Percentiles rank a stretch among this genome's conserved stretches.
These are phyloP conservation scores for Lasiosphaeria ovina DNA, from an alignment of 495 filamentous ascomycete species.

Conservation along the genomic window DNA sequence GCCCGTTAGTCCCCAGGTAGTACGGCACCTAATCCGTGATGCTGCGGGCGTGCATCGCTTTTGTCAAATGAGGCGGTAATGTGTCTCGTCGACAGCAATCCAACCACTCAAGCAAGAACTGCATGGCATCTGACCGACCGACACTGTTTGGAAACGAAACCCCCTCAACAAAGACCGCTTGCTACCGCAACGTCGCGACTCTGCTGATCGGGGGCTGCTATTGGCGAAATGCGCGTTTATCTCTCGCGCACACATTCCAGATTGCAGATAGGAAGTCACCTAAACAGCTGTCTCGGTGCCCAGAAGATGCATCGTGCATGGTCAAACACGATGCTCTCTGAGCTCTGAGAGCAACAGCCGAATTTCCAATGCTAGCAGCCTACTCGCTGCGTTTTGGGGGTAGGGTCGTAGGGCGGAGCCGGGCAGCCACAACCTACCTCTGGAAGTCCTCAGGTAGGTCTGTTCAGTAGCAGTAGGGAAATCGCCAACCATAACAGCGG, in stretches of 20 bases:
- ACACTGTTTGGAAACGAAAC: slow-evolving; percentile 12
- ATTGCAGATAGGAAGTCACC: too few relatives aligned
- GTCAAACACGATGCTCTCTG: neutral
- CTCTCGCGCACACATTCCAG: too few relatives aligned
- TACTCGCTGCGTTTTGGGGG: slow-evolving; percentile 5
- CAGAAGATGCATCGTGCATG: neutral
- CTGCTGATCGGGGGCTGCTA: neutral
- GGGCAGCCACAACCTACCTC: neutral
- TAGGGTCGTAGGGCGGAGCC: neutral
- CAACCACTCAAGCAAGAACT: slow-evolving; percentile 8
- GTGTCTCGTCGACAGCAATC: slow-evolving; percentile 5
- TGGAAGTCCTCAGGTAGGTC: neutral
- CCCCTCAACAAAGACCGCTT: slow-evolving; percentile 2
- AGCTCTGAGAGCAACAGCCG: slow-evolving; percentile 19
- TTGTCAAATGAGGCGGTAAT: slow-evolving; percentile 22
- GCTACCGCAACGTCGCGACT: neutral
- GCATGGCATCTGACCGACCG: slow-evolving; percentile 12
- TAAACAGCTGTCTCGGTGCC: neutral
- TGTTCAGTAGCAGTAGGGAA: too few relatives aligned
- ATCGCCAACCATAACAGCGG: too few relatives aligned
- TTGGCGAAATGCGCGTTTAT: neutral
- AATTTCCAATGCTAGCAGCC: slow-evolving; percentile 7
- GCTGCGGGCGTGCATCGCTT: neutral
- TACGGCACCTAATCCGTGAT: too few relatives aligned
- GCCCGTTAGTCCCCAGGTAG: neutral